phyloP scores from a whole-genome alignment of 495 filamentous ascomycete genomes.

The Annulohypoxylon stygium region DNA sequence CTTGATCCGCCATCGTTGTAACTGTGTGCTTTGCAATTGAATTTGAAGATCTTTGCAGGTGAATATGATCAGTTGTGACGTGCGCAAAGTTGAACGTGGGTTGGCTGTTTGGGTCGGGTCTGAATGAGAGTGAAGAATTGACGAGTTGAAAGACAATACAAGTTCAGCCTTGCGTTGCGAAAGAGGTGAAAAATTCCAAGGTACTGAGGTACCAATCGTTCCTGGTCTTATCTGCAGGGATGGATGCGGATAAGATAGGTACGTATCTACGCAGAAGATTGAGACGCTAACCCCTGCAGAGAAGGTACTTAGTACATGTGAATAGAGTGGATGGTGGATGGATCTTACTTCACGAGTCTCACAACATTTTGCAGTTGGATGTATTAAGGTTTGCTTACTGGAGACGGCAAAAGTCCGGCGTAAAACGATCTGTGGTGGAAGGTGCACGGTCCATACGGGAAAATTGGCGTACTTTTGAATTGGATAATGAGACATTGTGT shows the following conservation, averaged over 20 bases:
- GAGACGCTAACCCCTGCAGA: slow-evolving; percentile 13
- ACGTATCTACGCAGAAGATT: slow-evolving; percentile 5
- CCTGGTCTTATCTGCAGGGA: slow-evolving; percentile 36
- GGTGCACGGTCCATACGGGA: not conserved
- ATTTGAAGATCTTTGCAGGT: not conserved
- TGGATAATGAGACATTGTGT: slow-evolving; percentile 18
- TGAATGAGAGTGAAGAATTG: slow-evolving; percentile 34
- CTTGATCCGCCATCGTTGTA: slow-evolving; percentile 67
- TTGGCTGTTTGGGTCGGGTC: slow-evolving; percentile 13
- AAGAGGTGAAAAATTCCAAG: slow-evolving; percentile 48
- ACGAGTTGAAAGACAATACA: slow-evolving; percentile 33
- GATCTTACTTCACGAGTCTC: not conserved
- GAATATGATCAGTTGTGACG: slow-evolving; percentile 9
- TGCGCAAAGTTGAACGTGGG: slow-evolving; percentile 15
- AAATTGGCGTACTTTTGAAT: slow-evolving; percentile 4
- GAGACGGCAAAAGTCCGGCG: slow-evolving; percentile 34
- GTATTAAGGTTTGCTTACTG: slow-evolving; percentile 21
- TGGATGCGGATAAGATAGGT: slow-evolving; percentile 34
- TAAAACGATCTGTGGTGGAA: not conserved
- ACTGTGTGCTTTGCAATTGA: slow-evolving; percentile 23
- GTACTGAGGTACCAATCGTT: slow-evolving; percentile 24
- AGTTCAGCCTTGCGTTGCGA: slow-evolving; percentile 47
- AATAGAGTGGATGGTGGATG: not conserved
- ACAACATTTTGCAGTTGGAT: not conserved
- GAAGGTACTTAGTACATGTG: slow-evolving; percentile 8